These are phyloP conservation scores for Basidiobolus meristosporus DNA, from an alignment of 371 early-diverging fungal species.

Conservation along the genomic window DNA sequence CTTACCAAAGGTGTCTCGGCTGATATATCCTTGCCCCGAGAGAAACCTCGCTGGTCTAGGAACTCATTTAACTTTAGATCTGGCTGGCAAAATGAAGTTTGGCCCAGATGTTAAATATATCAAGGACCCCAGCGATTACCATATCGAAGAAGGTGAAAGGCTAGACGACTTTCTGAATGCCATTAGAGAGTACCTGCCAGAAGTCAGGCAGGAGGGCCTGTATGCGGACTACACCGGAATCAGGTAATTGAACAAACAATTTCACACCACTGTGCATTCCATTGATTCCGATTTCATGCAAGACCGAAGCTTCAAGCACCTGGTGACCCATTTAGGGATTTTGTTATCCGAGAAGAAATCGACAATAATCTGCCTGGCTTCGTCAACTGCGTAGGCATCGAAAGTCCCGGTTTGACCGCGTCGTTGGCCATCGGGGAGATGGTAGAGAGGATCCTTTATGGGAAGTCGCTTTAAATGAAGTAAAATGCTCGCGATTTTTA, in stretches of 20 bases:
- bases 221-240: slow-evolving; percentile 66
- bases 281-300: too few relatives aligned
- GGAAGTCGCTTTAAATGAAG: too few relatives aligned
- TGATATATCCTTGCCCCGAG: slow-evolving; percentile 78
- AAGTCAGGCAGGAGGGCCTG: slow-evolving; percentile 25
- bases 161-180: slow-evolving; percentile 22
- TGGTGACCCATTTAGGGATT: slow-evolving; percentile 56
- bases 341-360: slow-evolving; percentile 40
- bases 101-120: slow-evolving; percentile 64
- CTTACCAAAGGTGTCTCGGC: slow-evolving; percentile 18
- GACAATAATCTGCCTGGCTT: slow-evolving; percentile 24
- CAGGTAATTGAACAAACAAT: too few relatives aligned
- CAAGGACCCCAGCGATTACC: slow-evolving; percentile 30
- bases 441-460: too few relatives aligned
- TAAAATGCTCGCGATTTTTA: too few relatives aligned
- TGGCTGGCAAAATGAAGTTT: slow-evolving; percentile 56
- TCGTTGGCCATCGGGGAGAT: slow-evolving; percentile 65
- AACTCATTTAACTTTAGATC: slow-evolving; percentile 66
- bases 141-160: slow-evolving; percentile 14
- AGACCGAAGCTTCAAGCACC: slow-evolving; percentile 66
- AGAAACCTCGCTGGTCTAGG: slow-evolving; percentile 51
- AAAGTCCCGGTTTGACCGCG: slow-evolving; percentile 77
- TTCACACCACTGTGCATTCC: too few relatives aligned
- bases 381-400: slow-evolving; percentile 66
- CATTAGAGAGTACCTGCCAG: slow-evolving; percentile 40